Percentiles rank a stretch among this genome's conserved stretches.
Evolutionary conservation across 805 yeast species (phyloP).

Genomic region (Myxozyma lipomycoides): DNA sequence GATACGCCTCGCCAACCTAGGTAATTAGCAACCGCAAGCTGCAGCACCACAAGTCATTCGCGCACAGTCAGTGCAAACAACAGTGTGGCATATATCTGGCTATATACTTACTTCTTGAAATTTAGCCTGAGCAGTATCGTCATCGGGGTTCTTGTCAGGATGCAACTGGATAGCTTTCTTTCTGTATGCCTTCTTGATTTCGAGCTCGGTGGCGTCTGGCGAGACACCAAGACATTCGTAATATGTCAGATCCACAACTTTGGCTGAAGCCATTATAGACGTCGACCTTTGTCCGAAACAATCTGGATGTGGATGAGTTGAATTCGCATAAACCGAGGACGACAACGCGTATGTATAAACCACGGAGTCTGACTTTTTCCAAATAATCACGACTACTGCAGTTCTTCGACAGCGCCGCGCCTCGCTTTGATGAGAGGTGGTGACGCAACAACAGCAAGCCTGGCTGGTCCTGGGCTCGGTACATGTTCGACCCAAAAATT

Average conservation of each 20-base stretch:
- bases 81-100: not conserved
- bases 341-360: too few species aligned
- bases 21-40: not conserved
- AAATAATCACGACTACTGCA: too few species aligned
- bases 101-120: slow-evolving; percentile 71
- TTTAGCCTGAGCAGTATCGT: slow-evolving; percentile 79
- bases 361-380: too few species aligned
- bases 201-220: slow-evolving; percentile 67
- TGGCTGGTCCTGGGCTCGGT: too few species aligned
- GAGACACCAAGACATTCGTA: slow-evolving; percentile 74
- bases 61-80: not conserved
- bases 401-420: too few species aligned
- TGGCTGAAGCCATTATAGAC: slow-evolving; percentile 38
- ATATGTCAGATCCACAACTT: slow-evolving; percentile 89
- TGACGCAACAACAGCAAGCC: too few species aligned
- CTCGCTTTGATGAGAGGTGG: too few species aligned
- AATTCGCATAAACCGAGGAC: too few species aligned
- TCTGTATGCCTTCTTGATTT: slow-evolving; percentile 91
- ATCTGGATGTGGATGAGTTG: too few species aligned
- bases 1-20: slow-evolving; percentile 48
- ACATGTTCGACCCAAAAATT: too few species aligned
- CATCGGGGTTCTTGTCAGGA: slow-evolving; percentile 96
- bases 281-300: too few species aligned
- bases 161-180: slow-evolving; percentile 84
- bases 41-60: not conserved